Percentiles rank a stretch among this genome's conserved stretches.
Conservation (phyloP, 805 yeast genomes). For the Spathaspora sp. region DNA sequence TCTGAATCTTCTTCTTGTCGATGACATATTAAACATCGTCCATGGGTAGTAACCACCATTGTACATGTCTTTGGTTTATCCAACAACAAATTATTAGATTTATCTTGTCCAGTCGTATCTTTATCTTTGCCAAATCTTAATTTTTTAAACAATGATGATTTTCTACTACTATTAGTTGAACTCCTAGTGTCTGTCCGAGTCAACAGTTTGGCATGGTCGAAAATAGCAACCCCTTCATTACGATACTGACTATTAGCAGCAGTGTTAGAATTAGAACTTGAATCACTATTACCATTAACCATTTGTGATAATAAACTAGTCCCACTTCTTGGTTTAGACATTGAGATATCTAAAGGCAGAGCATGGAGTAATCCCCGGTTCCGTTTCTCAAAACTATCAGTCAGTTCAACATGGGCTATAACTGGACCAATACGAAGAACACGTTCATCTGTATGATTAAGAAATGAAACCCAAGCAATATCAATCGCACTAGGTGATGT, state of each 20-base stretch:
- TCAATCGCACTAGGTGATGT: slow-evolving; percentile 53
- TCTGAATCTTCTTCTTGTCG: slow-evolving; percentile 37
- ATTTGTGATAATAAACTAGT: slow-evolving; percentile 35
- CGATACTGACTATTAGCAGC: not conserved
- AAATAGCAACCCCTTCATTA: slow-evolving; percentile 63
- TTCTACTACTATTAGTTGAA: not conserved
- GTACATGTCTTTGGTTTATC: slow-evolving; percentile 47
- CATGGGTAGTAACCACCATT: slow-evolving; percentile 57
- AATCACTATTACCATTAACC: slow-evolving; percentile 23
- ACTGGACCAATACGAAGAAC: slow-evolving; percentile 56
- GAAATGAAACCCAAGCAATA: slow-evolving; percentile 53
- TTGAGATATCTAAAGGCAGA: slow-evolving; percentile 47
- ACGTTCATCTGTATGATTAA: slow-evolving; percentile 57
- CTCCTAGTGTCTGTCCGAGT: not conserved
- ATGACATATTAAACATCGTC: slow-evolving; percentile 50
- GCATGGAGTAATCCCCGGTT: slow-evolving; percentile 56
- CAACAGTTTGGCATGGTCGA: slow-evolving; percentile 38
- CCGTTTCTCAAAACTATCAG: slow-evolving; percentile 53
- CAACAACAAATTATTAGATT: slow-evolving; percentile 17
- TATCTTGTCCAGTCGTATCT: slow-evolving; percentile 3
- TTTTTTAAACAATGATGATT: slow-evolving; percentile 9
- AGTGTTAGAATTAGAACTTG: not conserved
- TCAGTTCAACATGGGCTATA: slow-evolving; percentile 39
- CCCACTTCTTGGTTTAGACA: slow-evolving; percentile 16
- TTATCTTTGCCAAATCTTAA: slow-evolving; percentile 5